These are phyloP conservation scores for Fusarium sp. DNA, from an alignment of 2,329 filamentous ascomycete genomes.

Conservation along the genomic window DNA sequence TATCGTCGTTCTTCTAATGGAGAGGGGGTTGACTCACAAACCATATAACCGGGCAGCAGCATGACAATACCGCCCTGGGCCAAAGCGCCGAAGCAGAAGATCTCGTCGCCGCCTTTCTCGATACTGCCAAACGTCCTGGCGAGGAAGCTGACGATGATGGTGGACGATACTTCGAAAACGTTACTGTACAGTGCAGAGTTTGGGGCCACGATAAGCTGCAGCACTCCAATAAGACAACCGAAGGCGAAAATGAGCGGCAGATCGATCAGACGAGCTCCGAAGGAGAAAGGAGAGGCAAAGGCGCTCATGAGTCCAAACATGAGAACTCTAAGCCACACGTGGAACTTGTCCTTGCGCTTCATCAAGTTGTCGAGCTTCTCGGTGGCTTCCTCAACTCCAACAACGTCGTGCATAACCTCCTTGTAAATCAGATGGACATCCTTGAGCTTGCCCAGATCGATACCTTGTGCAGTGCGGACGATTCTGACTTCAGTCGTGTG, in stretches of 20 bases:
- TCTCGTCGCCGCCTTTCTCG: conserved; percentile 50
- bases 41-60: conserved; percentile 75
- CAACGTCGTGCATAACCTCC: conserved; percentile 73
- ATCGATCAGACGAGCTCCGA: conserved; percentile 79
- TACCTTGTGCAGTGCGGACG: conserved; percentile 70
- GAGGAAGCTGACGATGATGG: conserved; percentile 73
- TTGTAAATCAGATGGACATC: conserved; percentile 76
- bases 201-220: conserved; percentile 80
- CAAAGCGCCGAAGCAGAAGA: conserved; percentile 77
- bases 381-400: conserved; percentile 71
- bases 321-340: conserved; percentile 67
- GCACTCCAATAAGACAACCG: conserved; percentile 77
- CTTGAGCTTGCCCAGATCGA: conserved; percentile 73
- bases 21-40: conserved; percentile 58
- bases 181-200: conserved; percentile 77
- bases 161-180: conserved; percentile 75
- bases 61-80: conserved; percentile 76
- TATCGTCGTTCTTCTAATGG: not conserved
- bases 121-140: conserved; percentile 76
- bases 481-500: conserved; percentile 78
- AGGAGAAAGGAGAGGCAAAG: conserved; percentile 81
- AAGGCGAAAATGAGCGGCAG: conserved; percentile 80
- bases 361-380: conserved; percentile 68
- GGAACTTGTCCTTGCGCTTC: conserved; percentile 68
- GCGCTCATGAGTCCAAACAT: conserved; percentile 82